These are phyloP conservation scores for Pharus latifolius DNA, from an alignment of 176 grass and related monocot genomes.

Conservation along the genomic window DNA sequence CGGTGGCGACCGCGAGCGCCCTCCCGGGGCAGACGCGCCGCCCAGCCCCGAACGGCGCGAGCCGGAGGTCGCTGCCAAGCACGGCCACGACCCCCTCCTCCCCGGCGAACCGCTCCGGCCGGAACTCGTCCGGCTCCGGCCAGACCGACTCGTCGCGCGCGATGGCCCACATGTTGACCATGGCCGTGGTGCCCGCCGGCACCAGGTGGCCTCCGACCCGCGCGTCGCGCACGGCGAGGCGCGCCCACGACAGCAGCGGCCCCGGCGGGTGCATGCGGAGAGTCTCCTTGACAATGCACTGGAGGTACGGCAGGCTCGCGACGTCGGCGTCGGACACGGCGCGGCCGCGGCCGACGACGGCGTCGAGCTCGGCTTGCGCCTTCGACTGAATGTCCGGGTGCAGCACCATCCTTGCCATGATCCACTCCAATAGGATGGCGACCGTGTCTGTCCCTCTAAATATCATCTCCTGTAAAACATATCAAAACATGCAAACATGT, in stretches of 20 bases:
- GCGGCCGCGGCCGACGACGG: slow-evolving; percentile 16
- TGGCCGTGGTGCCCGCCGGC: slow-evolving; percentile 54
- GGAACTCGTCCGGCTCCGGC: slow-evolving; percentile 27
- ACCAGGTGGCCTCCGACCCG: slow-evolving; percentile 40
- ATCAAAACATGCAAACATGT: background rate
- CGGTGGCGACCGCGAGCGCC: slow-evolving; percentile 35
- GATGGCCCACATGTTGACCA: slow-evolving; percentile 84
- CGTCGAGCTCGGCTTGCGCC: slow-evolving; percentile 42
- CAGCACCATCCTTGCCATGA: slow-evolving; percentile 55
- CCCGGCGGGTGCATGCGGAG: slow-evolving; percentile 60
- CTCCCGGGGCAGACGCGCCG: slow-evolving; percentile 44
- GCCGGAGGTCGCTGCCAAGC: slow-evolving; percentile 38
- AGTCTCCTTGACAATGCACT: slow-evolving; percentile 55
- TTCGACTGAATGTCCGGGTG: slow-evolving; percentile 55
- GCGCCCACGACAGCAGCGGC: slow-evolving; percentile 64
- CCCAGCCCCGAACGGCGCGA: slow-evolving; percentile 44
- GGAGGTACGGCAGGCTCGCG: slow-evolving; percentile 32
- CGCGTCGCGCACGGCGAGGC: slow-evolving; percentile 47
- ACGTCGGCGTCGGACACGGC: slow-evolving; percentile 35
- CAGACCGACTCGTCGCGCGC: slow-evolving; percentile 40
- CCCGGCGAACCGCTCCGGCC: slow-evolving; percentile 45
- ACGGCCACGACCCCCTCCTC: slow-evolving; percentile 37
- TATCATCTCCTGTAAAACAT: slow-evolving; percentile 53
- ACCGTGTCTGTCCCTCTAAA: slow-evolving; percentile 61
- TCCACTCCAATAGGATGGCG: slow-evolving; percentile 63